Evolutionary conservation across 1,284 basidiomycete species (phyloP).

Genomic region (Cystobasidiaceae sp.): DNA sequence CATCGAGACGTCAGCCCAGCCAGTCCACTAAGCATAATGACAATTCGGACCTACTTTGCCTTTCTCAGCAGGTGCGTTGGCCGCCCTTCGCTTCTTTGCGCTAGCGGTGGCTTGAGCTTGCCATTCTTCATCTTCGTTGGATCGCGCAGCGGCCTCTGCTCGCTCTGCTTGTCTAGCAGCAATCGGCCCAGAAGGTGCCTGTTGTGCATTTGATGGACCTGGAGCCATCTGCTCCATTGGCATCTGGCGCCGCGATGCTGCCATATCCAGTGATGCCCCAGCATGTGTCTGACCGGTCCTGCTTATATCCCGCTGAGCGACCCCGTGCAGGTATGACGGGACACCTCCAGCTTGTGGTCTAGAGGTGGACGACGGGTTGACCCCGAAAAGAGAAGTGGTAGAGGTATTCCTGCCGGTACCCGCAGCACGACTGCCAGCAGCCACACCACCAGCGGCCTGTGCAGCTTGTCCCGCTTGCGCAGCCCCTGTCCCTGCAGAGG

Average conservation of each 20-base stretch:
- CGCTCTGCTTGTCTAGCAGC: neutral
- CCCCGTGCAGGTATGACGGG: conserved; percentile 39
- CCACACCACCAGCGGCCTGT: no score
- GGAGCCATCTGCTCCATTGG: neutral
- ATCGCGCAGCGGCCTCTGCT: neutral
- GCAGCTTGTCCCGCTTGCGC: no score
- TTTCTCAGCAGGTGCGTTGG: conserved; percentile 33
- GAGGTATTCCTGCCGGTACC: conserved; percentile 6
- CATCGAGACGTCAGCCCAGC: neutral
- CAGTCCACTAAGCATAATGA: neutral
- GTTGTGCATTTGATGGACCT: neutral
- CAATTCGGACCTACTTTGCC: conserved; percentile 27
- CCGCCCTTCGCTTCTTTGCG: neutral
- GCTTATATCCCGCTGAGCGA: conserved; percentile 7
- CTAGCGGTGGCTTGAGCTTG: conserved; percentile 13
- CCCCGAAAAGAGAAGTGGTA: conserved; percentile 29
- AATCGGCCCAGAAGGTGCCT: neutral
- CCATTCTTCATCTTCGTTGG: conserved; percentile 18
- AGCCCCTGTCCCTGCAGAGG: no score
- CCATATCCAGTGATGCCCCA: conserved; percentile 9
- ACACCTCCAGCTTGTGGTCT: conserved; percentile 44
- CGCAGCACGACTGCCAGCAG: neutral
- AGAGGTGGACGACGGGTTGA: conserved; percentile 34
- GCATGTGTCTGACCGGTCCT: neutral
- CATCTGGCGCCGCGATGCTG: conserved; percentile 1